Conservation (phyloP, 2,329 filamentous ascomycete genomes). For the Talaromyces sp. region DNA sequence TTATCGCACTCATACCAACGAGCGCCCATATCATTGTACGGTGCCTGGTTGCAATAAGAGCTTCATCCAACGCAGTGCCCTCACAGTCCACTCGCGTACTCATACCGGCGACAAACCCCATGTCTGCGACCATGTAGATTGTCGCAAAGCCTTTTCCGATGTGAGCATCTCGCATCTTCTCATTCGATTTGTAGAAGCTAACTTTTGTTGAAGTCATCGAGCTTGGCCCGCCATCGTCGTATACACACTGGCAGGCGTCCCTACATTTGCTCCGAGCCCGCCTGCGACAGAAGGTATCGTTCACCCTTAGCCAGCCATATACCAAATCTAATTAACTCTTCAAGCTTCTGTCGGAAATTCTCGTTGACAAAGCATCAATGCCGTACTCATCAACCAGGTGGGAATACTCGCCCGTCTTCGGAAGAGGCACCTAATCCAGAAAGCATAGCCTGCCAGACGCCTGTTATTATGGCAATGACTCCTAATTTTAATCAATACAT, state of each 20-base stretch:
- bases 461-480: constrained; percentile 29
- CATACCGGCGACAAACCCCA: constrained; percentile 46
- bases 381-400: constrained; percentile 36
- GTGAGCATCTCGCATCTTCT: constrained; percentile 27
- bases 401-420: constrained; percentile 33
- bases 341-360: constrained; percentile 41
- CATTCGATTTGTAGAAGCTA: constrained; percentile 15
- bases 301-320: background rate
- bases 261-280: constrained; percentile 40
- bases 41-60: constrained; percentile 46
- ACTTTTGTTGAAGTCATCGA: constrained; percentile 30
- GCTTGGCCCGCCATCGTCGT: constrained; percentile 39
- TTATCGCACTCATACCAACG: constrained; percentile 48
- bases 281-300: constrained; percentile 38
- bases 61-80: constrained; percentile 47
- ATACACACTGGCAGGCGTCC: constrained; percentile 41
- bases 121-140: constrained; percentile 42
- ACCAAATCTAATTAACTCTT: background rate
- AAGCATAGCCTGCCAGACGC: constrained; percentile 31
- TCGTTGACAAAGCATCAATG: constrained; percentile 41
- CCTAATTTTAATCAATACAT: constrained; percentile 34
- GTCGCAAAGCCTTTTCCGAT: constrained; percentile 44
- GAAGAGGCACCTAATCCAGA: constrained; percentile 35
- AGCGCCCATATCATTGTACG: constrained; percentile 46
- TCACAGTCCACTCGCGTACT: constrained; percentile 46